Evolutionary conservation across 257 asterid genomes (phyloP), one percentile per base, ranked within the genome.

Genomic region (Pogostemon cablin): DNA sequence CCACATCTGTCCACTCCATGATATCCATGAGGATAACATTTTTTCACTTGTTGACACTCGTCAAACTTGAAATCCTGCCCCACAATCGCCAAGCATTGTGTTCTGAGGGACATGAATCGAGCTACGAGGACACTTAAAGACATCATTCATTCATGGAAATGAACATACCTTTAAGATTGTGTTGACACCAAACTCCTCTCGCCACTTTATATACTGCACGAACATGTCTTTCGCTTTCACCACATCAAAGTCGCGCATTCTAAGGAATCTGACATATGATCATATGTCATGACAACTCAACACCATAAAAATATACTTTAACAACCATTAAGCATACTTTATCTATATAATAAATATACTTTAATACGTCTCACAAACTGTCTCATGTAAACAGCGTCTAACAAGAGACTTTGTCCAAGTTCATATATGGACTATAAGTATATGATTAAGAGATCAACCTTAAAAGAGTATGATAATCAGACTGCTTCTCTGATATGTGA

Each of bases 1-100:
- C 97, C 97, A 52, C 68, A 71, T 77, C 84, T 79, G 69, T 90
- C 97, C 9, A 88, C 95, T 15, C 93, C 96, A 65, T 90, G 97
- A 70, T 35, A 90, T 52, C 97, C 96, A 66, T 90, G 96, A 64
- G 97, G 97, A 65, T 90, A 90, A 63, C 81, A 85, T 68, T 65
- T 80, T 66, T 79, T 85, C n/a, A 86, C 92, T 73, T 84, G 84
- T 65, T 57, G 15, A 58, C 37, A 65, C 68, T 90, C 97, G 37
- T 82, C 87, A 72, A 70, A 90, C 66, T 76, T 79, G 62, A 85
- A 86, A 6, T 85, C 97, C 96, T 90, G 86, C 77, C 71, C 64
- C 15, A 65, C 40, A 15, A 69, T 43, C 73, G 10, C 15, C 25
- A 38, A 34, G 56, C 53, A 3, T 25, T 15, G 17, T 15, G 17